Evolutionary conservation across 495 filamentous ascomycete genomes (phyloP), one percentile per base, ranked within the genome.

Genomic region (Penicillium soppii): DNA sequence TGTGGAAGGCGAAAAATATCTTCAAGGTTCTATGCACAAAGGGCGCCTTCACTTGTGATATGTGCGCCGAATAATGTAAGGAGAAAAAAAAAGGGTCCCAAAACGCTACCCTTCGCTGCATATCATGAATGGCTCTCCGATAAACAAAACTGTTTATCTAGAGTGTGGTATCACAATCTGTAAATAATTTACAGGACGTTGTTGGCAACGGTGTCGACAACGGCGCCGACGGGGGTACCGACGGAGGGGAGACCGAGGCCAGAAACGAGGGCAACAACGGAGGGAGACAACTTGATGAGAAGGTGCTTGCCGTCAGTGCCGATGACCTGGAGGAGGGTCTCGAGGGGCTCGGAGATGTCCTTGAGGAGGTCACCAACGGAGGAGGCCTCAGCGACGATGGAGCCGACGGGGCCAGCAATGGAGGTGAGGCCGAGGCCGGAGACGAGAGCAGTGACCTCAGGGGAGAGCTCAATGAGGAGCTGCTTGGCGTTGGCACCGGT

Each of bases 211-310:
- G 67, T 70, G 47, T 57, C 62, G 37, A 73, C 63, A 37, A 73
- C 53, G n/a, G 52, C n/a, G 37, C 70, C 71, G 29, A 66, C 60
- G 42, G 71, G 54, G 35, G 39, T 41, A 37, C 62, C 68, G 36
- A 72, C 43, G 32, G 47, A 36, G 50, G 68, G 63, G 27, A 75
- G 70, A 44, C 70, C 68, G 13, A 74, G 69, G 37, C 72, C 65
- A 41, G 61, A 17, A 37, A 75, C 56, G 27, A 74, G 68, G 22
- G 50, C 50, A 32, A 64, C 53, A 35, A 73, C 68, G 35, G 47
- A 30, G 35, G 65, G 61, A 47, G 63, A 59, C 40, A 75, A 67
- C 54, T 68, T 43, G 53, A 75, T 56, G 27, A 75, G 68, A 44
- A 75, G 70, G 30, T 56, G 29, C 30, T 58, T 53, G 50, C 60